These are phyloP conservation scores for Syzygium aqueum DNA, from an alignment of 345 rosid genomes.

Conservation along the genomic window DNA sequence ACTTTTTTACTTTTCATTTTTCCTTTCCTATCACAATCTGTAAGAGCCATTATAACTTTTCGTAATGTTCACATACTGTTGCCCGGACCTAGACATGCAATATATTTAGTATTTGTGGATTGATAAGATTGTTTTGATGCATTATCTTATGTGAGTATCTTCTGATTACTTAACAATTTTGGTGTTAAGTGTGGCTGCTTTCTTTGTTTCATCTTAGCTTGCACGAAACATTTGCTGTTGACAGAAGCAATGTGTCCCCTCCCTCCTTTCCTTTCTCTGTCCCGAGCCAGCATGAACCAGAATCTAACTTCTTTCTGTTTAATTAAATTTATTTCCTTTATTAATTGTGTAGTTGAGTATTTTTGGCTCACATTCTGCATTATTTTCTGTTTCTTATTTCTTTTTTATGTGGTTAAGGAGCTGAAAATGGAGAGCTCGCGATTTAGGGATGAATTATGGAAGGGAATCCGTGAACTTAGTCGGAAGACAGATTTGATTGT, in stretches of 20 bases:
- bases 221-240: neutral
- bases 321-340: neutral
- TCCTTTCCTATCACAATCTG: neutral
- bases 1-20: neutral
- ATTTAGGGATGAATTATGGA: conserved; percentile 90
- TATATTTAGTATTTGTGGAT: neutral
- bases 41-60: neutral
- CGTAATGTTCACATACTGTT: neutral
- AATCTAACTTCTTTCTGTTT: neutral
- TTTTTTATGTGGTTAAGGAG: conserved; percentile 32
- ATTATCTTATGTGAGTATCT: neutral
- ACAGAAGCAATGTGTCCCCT: neutral
- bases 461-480: conserved; percentile 68
- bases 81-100: neutral
- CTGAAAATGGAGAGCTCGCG: conserved; percentile 54
- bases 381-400: neutral
- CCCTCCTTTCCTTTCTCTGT: neutral
- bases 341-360: neutral
- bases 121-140: neutral
- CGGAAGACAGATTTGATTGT: conserved; percentile 76
- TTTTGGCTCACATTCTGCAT: neutral
- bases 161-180: neutral
- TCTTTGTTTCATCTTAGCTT: neutral
- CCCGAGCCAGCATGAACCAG: neutral
- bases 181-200: neutral